Evolutionary conservation across 306 rosid genomes (phyloP).

Genomic region (Vigna unguiculata): DNA sequence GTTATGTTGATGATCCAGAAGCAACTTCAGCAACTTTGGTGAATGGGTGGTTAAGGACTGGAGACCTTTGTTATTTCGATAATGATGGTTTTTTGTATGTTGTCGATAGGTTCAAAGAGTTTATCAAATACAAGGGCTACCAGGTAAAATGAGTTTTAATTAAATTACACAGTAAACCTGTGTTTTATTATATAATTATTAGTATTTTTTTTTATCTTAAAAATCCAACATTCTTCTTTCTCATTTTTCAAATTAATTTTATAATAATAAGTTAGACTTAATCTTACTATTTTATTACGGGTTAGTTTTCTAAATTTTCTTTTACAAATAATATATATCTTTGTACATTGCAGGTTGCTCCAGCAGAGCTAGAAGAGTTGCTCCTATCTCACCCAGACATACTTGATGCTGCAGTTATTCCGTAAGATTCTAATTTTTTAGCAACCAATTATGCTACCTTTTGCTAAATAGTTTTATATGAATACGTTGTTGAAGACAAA

Average conservation of each 20-base stretch:
- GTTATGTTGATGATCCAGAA: slow-evolving; percentile 57
- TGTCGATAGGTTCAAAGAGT: slow-evolving; percentile 65
- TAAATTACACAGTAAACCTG: no score
- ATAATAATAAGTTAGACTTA: no score
- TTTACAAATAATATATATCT: not conserved
- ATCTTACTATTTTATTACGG: no score
- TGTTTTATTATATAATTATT: no score
- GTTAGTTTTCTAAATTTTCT: no score
- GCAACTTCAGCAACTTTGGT: slow-evolving; percentile 53
- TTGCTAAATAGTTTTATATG: no score
- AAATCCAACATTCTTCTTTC: no score
- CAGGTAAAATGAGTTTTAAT: slow-evolving; percentile 46
- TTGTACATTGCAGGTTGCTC: slow-evolving; percentile 60
- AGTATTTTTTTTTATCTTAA: no score
- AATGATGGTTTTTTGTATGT: slow-evolving; percentile 60
- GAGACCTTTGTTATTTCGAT: slow-evolving; percentile 63
- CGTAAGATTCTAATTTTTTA: slow-evolving; percentile 49
- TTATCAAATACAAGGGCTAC: slow-evolving; percentile 70
- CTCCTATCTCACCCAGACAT: slow-evolving; percentile 67
- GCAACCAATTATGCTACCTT: no score
- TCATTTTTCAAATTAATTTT: no score
- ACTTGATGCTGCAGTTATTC: slow-evolving; percentile 69
- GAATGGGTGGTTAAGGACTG: slow-evolving; percentile 65
- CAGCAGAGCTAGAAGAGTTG: slow-evolving; percentile 73
- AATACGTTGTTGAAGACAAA: not conserved